These are phyloP conservation scores for Musa balbisiana DNA, from an alignment of 202 grass and related monocot species.

Conservation along the genomic window DNA sequence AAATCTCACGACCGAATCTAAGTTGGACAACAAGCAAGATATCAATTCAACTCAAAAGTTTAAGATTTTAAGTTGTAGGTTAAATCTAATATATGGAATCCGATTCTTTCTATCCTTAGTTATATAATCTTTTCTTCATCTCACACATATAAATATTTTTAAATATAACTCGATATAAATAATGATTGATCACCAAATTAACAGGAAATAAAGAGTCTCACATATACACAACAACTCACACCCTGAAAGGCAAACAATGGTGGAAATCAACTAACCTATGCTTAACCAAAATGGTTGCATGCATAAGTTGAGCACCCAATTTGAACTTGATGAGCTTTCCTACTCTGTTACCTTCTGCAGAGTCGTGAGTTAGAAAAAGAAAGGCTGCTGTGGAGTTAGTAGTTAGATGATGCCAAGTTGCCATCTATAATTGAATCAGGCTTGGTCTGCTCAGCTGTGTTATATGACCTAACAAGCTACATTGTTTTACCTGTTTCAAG, in stretches of 20 bases:
- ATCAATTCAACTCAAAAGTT: too few species aligned
- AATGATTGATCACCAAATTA: neutral
- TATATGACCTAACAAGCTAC: constrained; percentile 19
- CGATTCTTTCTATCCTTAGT: too few species aligned
- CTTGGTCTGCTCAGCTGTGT: constrained; percentile 6
- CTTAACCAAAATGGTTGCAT: neutral
- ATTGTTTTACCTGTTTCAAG: constrained; percentile 11
- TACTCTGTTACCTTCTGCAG: neutral
- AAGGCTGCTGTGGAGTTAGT: constrained; percentile 1
- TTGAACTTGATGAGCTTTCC: neutral
- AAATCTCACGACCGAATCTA: too few species aligned
- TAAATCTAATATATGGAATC: too few species aligned
- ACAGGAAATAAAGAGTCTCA: neutral
- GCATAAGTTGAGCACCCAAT: neutral
- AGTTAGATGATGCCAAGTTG: neutral
- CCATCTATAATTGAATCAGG: constrained; percentile 5
- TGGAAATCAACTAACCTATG: neutral
- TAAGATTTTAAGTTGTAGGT: too few species aligned
- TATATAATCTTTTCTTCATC: too few species aligned
- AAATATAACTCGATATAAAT: too few species aligned
- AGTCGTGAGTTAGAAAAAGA: neutral
- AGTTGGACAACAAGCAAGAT: too few species aligned
- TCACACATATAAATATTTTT: too few species aligned
- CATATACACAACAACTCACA: neutral
- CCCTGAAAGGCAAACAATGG: neutral